A percentile compares a stretch with the other conserved stretches of the same genome.
Conservation (phyloP, 2,329 filamentous ascomycete species). For the Ramularia endophylla region DNA sequence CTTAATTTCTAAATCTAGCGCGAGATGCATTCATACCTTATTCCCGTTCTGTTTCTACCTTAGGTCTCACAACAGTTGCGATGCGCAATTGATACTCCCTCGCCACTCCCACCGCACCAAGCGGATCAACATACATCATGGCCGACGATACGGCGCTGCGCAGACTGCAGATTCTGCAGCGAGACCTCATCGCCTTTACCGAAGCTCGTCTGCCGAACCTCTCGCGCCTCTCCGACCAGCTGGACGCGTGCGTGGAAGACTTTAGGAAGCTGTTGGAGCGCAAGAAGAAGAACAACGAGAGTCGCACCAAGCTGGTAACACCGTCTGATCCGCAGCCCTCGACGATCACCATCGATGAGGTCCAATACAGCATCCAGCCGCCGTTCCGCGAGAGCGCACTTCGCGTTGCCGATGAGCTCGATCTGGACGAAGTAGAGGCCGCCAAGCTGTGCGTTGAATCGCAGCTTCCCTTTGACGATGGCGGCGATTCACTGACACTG, state of each 20-base stretch:
- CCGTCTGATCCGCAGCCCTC: constrained; percentile 42
- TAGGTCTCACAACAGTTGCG: too few relatives aligned
- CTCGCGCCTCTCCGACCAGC: constrained; percentile 59
- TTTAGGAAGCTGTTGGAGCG: constrained; percentile 71
- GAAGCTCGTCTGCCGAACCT: constrained; percentile 65
- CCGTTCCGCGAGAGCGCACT: constrained; percentile 80
- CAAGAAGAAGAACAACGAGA: constrained; percentile 65
- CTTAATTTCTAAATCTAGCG: too few relatives aligned
- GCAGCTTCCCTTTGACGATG: constrained; percentile 61
- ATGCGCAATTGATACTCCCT: too few relatives aligned
- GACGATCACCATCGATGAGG: constrained; percentile 65
- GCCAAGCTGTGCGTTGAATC: constrained; percentile 66
- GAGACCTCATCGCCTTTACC: constrained; percentile 71
- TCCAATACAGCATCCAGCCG: constrained; percentile 74
- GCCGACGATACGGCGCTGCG: constrained; percentile 67
- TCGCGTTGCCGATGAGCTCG: constrained; percentile 77
- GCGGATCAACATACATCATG: constrained; percentile 45
- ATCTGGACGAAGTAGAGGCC: constrained; percentile 84
- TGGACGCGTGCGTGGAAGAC: constrained; percentile 61
- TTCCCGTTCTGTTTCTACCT: too few relatives aligned
- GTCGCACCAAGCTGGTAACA: constrained; percentile 66
- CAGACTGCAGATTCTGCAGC: constrained; percentile 75
- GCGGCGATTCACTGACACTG: constrained; percentile 69
- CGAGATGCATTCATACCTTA: too few relatives aligned
- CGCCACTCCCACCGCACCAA: too few relatives aligned